Evolutionary conservation across 2,329 filamentous ascomycete genomes (phyloP).

Genomic region (Fusarium sp.): DNA sequence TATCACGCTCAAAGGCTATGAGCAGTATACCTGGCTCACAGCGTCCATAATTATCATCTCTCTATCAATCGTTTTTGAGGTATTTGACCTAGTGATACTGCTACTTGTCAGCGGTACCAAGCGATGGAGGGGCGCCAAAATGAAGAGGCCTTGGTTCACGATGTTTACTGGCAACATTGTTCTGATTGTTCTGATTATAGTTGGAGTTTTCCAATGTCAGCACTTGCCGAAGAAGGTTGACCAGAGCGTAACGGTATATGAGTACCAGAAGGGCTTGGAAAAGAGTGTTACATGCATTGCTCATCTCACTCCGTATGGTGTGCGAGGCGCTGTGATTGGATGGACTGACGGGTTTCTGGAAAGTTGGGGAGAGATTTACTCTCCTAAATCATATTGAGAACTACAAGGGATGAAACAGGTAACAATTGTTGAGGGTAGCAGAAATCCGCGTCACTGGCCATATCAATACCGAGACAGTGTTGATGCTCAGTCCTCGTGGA

Average conservation of each 20-base stretch:
- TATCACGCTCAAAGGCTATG: conserved; percentile 1
- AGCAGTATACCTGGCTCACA: neutral
- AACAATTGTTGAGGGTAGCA: neutral
- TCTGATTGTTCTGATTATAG: neutral
- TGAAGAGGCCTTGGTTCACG: neutral
- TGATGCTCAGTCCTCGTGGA: too few species aligned
- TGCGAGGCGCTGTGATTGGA: neutral
- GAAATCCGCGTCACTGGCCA: too few species aligned
- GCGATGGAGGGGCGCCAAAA: neutral
- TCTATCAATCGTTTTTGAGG: neutral
- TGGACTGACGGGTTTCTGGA: neutral
- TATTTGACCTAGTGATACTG: neutral
- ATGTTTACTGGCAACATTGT: conserved; percentile 1
- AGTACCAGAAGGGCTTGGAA: neutral
- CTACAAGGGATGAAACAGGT: neutral
- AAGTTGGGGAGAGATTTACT: neutral
- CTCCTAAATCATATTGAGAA: neutral
- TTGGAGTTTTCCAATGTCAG: neutral
- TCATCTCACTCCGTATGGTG: neutral
- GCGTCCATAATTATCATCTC: neutral
- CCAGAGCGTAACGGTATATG: neutral
- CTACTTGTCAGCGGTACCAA: neutral
- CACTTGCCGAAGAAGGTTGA: neutral
- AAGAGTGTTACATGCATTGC: neutral
- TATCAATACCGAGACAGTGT: too few species aligned